These are phyloP conservation scores for Kluyveromyces sp. DNA, from an alignment of 1,139 yeast species.

Conservation along the genomic window DNA sequence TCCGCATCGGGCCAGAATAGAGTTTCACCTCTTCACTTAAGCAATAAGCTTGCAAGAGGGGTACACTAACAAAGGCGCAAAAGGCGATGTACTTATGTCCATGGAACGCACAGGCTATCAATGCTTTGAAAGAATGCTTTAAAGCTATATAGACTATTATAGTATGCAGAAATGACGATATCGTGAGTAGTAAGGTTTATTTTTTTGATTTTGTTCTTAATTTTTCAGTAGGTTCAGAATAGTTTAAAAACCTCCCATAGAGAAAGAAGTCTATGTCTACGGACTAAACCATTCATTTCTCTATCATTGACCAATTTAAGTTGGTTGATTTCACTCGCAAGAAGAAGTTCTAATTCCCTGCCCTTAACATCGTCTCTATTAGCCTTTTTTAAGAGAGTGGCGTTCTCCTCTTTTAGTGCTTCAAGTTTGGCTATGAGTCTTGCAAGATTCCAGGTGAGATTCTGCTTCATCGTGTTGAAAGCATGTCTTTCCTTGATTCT, in stretches of 20 bases:
- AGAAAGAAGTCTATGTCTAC: conserved; percentile 46
- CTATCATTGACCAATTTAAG: conserved; percentile 52
- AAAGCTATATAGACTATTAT: conserved; percentile 5
- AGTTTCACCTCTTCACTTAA: conserved; percentile 45
- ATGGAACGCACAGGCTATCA: conserved; percentile 26
- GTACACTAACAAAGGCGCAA: conserved; percentile 48
- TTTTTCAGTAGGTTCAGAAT: conserved; percentile 11
- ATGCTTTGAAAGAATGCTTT: conserved; percentile 25
- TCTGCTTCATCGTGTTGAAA: conserved; percentile 42
- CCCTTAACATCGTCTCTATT: conserved; percentile 88
- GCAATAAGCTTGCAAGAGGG: conserved; percentile 43
- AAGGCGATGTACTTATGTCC: conserved; percentile 50
- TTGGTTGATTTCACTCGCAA: conserved; percentile 69
- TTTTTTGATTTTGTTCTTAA: not conserved
- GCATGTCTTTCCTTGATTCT: conserved; percentile 55
- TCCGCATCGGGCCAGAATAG: conserved; percentile 36
- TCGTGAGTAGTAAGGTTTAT: too few species aligned
- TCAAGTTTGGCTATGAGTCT: conserved; percentile 51
- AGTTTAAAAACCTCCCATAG: conserved; percentile 46
- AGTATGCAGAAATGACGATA: not conserved
- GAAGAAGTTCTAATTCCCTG: conserved; percentile 62
- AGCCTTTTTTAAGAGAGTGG: conserved; percentile 66
- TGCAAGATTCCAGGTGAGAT: conserved; percentile 61
- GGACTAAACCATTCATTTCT: conserved; percentile 47
- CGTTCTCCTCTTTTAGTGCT: conserved; percentile 51